phyloP scores from a whole-genome alignment of 306 rosid genomes.

The Herpetospermum pedunculosum region DNA sequence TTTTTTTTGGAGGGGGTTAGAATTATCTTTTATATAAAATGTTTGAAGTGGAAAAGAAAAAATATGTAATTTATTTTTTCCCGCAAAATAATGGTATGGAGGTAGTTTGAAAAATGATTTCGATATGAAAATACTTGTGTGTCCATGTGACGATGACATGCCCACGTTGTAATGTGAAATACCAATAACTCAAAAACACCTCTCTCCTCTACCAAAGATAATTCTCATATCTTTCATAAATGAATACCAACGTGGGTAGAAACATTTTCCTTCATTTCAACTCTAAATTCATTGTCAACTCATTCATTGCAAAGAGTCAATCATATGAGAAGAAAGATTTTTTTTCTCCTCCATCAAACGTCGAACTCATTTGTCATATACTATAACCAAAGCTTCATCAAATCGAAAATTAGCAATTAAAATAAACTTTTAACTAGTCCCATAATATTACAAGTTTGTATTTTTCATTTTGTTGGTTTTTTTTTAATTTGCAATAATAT shows the following conservation, averaged over 20 bases:
- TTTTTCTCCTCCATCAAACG: not conserved
- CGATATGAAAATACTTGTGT: not conserved
- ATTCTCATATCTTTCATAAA: too few species aligned
- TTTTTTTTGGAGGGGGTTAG: too few species aligned
- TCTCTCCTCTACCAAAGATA: too few species aligned
- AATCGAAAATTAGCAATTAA: not conserved
- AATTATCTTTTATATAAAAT: too few species aligned
- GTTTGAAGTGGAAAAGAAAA: not conserved
- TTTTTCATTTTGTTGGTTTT: not conserved
- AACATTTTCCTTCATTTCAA: not conserved
- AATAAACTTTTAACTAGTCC: not conserved
- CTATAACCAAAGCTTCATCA: not conserved
- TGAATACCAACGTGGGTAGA: not conserved
- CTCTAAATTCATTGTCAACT: not conserved
- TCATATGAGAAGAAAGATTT: not conserved
- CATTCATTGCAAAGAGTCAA: not conserved
- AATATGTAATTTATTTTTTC: too few species aligned
- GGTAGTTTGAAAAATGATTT: not conserved
- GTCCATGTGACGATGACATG: conserved; percentile 2
- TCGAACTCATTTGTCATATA: not conserved
- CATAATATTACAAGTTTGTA: not conserved
- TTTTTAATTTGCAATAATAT: too few species aligned
- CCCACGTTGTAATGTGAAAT: not conserved
- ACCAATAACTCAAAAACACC: not conserved
- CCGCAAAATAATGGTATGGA: not conserved